phyloP scores from a whole-genome alignment of 176 grass and related monocot genomes.

The Zoysia pacifica region DNA sequence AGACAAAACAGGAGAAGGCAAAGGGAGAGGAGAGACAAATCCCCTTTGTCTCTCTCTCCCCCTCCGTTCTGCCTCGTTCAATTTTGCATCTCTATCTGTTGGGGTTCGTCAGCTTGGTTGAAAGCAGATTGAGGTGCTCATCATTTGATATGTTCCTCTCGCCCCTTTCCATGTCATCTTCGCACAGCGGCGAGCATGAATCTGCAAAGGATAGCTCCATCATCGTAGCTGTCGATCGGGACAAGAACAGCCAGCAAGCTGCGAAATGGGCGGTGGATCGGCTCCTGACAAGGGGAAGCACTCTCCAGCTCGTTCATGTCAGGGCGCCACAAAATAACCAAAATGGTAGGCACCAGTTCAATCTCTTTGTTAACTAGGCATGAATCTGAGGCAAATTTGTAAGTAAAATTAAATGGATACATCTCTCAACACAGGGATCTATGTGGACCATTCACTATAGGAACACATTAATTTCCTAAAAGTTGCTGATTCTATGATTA shows the following conservation, averaged over 20 bases:
- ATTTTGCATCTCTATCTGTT: background rate
- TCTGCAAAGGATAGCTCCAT: conserved; percentile 30
- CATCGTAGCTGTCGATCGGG: conserved; percentile 65
- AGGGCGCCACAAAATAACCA: conserved; percentile 31
- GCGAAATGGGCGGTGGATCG: conserved; percentile 79
- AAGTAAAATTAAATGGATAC: background rate
- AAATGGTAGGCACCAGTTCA: conserved; percentile 46
- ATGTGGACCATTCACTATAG: background rate
- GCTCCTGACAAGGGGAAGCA: conserved; percentile 54
- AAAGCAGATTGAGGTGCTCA: background rate
- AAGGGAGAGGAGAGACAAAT: conserved; percentile 48
- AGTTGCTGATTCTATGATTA: background rate
- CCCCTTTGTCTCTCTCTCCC: conserved; percentile 23
- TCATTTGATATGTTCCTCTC: conserved; percentile 48
- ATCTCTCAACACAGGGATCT: conserved; percentile 3
- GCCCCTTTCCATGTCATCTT: conserved; percentile 35
- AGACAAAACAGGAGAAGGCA: conserved; percentile 39
- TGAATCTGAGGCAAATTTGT: too few species aligned
- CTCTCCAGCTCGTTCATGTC: conserved; percentile 68
- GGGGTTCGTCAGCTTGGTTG: background rate
- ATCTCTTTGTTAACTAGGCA: background rate
- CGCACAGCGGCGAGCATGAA: conserved; percentile 30
- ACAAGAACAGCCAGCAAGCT: conserved; percentile 87
- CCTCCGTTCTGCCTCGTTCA: conserved; percentile 5
- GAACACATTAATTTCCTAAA: background rate